Evolutionary conservation across 202 grass and related monocot species (phyloP).

Genomic region (Saccharum hybrid): DNA sequence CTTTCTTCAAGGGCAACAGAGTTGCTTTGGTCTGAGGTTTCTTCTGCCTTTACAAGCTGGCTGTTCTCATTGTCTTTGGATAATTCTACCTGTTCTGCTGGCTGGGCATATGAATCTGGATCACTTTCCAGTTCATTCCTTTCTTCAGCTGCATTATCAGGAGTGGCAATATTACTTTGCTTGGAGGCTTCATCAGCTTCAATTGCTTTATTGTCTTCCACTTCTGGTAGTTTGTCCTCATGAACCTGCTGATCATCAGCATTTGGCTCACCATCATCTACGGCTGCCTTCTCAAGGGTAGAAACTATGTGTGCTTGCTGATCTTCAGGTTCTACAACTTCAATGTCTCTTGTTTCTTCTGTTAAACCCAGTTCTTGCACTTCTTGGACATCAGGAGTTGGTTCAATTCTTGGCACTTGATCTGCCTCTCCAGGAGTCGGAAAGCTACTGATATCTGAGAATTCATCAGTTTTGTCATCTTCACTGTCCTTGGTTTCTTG

Average conservation of each 20-base stretch:
- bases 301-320: constrained; percentile 37
- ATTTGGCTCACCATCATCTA: constrained; percentile 31
- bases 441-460: constrained; percentile 16
- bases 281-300: constrained; percentile 23
- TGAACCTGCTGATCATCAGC: constrained; percentile 43
- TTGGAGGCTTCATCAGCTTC: constrained; percentile 31
- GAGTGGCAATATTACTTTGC: constrained; percentile 35
- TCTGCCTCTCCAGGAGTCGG: constrained; percentile 1
- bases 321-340: constrained; percentile 20
- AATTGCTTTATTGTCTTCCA: constrained; percentile 44
- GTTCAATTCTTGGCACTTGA: constrained; percentile 26
- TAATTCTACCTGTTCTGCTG: constrained; percentile 24
- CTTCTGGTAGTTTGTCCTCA: constrained; percentile 35
- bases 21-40: constrained; percentile 38
- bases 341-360: constrained; percentile 35
- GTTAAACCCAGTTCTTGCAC: constrained; percentile 24
- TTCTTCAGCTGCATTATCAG: constrained; percentile 40
- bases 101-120: constrained; percentile 38
- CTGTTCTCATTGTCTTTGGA: constrained; percentile 28
- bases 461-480: constrained; percentile 22
- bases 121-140: constrained; percentile 38
- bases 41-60: constrained; percentile 37
- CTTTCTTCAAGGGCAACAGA: constrained; percentile 5
- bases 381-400: constrained; percentile 29
- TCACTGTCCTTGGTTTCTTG: constrained; percentile 38